Evolutionary conservation across 2,329 filamentous ascomycete species (phyloP).

Genomic region (Pseudocercospora fijiensis): DNA sequence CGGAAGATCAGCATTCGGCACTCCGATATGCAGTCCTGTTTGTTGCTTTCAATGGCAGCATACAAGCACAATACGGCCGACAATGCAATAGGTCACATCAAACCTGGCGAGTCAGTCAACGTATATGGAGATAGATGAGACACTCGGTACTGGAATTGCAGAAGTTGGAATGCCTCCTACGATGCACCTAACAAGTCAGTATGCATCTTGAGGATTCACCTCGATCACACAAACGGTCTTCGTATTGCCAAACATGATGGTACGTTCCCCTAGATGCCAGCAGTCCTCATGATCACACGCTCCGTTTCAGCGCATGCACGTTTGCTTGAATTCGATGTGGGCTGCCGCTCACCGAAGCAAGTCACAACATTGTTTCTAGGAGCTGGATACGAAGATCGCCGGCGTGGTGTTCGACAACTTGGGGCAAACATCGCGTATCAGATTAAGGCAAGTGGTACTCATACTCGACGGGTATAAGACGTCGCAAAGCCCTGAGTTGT

Average conservation of each 20-base stretch:
- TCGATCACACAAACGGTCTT: not conserved
- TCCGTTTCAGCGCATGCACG: not conserved
- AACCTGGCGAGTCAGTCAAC: too few species aligned
- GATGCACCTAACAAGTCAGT: not conserved
- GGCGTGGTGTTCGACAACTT: not conserved
- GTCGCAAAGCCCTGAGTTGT: not conserved
- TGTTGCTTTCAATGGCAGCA: not conserved
- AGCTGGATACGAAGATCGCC: not conserved
- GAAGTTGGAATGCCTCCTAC: not conserved
- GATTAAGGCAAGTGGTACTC: not conserved
- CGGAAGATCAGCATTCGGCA: not conserved
- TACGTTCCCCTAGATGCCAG: not conserved
- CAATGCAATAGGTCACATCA: too few species aligned
- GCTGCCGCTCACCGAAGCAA: constrained; percentile 1
- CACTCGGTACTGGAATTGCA: not conserved
- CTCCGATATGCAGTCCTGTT: not conserved
- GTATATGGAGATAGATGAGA: not conserved
- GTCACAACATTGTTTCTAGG: not conserved
- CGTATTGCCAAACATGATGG: not conserved
- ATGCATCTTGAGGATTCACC: not conserved
- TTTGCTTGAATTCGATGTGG: not conserved
- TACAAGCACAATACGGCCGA: not conserved
- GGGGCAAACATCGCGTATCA: not conserved
- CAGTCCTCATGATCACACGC: not conserved
- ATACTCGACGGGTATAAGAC: not conserved